Conservation (phyloP, 495 filamentous ascomycete species). For the Sporormia fimetaria region DNA sequence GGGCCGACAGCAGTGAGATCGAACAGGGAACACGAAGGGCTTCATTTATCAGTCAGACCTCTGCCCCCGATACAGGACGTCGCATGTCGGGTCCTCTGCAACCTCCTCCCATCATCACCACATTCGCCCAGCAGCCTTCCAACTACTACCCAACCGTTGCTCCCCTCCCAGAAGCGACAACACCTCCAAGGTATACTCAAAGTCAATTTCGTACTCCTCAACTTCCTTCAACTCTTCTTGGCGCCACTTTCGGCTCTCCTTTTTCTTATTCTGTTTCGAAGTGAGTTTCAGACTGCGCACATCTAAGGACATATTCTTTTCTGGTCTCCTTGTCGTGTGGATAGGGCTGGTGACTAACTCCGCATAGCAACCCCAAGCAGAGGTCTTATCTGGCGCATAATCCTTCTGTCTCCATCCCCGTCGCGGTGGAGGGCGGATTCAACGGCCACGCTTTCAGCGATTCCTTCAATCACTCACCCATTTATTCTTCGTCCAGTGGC, state of each 20-base stretch:
- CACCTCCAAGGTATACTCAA: slow-evolving; percentile 26
- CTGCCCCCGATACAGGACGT: slow-evolving; percentile 5
- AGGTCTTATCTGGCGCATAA: neutral
- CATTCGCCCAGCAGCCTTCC: slow-evolving; percentile 2
- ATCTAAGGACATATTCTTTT: slow-evolving; percentile 4
- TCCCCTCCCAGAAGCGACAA: slow-evolving; percentile 11
- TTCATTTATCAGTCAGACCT: slow-evolving; percentile 11
- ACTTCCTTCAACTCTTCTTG: slow-evolving; percentile 19
- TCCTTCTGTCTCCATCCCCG: slow-evolving; percentile 4
- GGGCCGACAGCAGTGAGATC: slow-evolving; percentile 16
- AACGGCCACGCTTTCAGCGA: slow-evolving; percentile 9
- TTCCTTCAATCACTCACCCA: slow-evolving; percentile 19
- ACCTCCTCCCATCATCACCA: slow-evolving; percentile 1
- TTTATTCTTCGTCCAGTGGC: slow-evolving; percentile 24
- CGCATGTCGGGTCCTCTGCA: slow-evolving; percentile 12
- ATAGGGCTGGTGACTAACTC: neutral
- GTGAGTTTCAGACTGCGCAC: too few relatives aligned
- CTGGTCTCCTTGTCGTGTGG: neutral
- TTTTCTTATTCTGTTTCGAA: slow-evolving; percentile 3
- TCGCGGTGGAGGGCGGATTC: slow-evolving; percentile 1
- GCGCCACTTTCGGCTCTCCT: slow-evolving; percentile 21
- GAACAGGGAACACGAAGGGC: slow-evolving; percentile 15
- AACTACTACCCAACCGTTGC: slow-evolving; percentile 8
- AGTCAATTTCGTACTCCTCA: slow-evolving; percentile 27
- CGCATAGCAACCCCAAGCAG: too few relatives aligned